Percentiles rank a stretch among this genome's conserved stretches.
These are phyloP conservation scores for Cnidoscolus chayamansa DNA, from an alignment of 441 rosid genomes.

Conservation along the genomic window DNA sequence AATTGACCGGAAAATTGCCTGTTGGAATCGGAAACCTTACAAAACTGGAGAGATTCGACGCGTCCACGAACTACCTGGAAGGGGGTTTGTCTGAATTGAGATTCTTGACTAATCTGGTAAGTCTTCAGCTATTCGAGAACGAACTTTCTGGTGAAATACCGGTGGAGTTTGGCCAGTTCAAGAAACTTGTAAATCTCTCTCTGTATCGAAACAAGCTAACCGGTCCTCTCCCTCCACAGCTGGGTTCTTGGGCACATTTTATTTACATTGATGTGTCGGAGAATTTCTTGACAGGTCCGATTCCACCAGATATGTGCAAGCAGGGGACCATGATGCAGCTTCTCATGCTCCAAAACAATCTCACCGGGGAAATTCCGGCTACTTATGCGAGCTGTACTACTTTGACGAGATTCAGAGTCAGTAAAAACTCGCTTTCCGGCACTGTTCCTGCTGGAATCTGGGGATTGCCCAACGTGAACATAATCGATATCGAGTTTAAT, in stretches of 20 bases:
- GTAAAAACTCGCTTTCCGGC: conserved; percentile 63
- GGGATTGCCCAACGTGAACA: conserved; percentile 67
- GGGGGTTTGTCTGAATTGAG: conserved; percentile 66
- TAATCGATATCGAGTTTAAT: conserved; percentile 62
- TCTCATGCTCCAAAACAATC: conserved; percentile 67
- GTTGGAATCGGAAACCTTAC: conserved; percentile 62
- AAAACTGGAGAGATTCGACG: conserved; percentile 57
- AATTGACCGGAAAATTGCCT: conserved; percentile 63
- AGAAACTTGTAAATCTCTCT: conserved; percentile 60
- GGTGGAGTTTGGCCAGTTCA: conserved; percentile 63
- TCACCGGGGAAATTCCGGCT: conserved; percentile 73
- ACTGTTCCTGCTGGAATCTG: conserved; percentile 68
- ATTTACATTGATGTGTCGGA: conserved; percentile 79
- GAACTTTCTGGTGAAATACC: conserved; percentile 70
- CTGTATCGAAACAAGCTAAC: conserved; percentile 60
- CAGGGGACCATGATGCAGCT: conserved; percentile 60
- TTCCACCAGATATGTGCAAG: conserved; percentile 91
- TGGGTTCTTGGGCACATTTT: conserved; percentile 75
- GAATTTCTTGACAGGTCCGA: conserved; percentile 63
- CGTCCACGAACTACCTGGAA: conserved; percentile 50
- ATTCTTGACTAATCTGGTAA: conserved; percentile 51
- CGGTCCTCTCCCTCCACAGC: conserved; percentile 64
- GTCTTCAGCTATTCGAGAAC: conserved; percentile 66
- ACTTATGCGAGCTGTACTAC: conserved; percentile 59
- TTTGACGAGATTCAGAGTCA: conserved; percentile 65